phyloP scores from a whole-genome alignment of 768 basidiomycete genomes.

The Kondoa malvinella region DNA sequence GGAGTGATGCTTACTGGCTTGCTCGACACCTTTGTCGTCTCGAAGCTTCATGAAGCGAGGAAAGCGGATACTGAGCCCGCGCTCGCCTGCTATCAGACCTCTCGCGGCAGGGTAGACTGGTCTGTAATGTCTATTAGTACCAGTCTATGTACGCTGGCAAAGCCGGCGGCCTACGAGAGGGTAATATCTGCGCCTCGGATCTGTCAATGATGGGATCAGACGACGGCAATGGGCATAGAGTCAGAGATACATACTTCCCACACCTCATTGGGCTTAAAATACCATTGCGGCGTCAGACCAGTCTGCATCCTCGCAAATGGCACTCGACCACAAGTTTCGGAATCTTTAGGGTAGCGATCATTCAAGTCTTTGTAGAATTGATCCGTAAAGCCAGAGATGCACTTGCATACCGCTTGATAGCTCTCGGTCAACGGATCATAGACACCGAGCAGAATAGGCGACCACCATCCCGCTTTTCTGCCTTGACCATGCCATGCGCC shows the following conservation, averaged over 20 bases:
- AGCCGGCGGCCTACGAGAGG: too few species aligned
- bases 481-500: constrained; percentile 78
- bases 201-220: background rate
- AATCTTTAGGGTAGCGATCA: constrained; percentile 48
- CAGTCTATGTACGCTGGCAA: too few species aligned
- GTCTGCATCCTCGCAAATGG: constrained; percentile 10
- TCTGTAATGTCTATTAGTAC: constrained; percentile 26
- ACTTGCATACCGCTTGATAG: constrained; percentile 56
- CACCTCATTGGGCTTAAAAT: constrained; percentile 55
- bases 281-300: constrained; percentile 34
- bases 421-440: constrained; percentile 19
- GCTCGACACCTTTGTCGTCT: constrained; percentile 15
- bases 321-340: constrained; percentile 37
- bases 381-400: constrained; percentile 83
- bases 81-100: constrained; percentile 43
- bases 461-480: constrained; percentile 80
- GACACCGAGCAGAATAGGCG: constrained; percentile 52
- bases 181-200: background rate
- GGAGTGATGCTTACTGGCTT: constrained; percentile 13
- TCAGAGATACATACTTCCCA: constrained; percentile 61
- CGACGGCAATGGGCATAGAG: constrained; percentile 30
- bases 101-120: constrained; percentile 67
- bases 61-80: constrained; percentile 71
- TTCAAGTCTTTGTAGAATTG: constrained; percentile 41
- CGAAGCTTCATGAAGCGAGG: constrained; percentile 54